Percentiles rank a stretch among this genome's conserved stretches.
Conservation (phyloP, 768 basidiomycete species). For the Mycena metata region DNA sequence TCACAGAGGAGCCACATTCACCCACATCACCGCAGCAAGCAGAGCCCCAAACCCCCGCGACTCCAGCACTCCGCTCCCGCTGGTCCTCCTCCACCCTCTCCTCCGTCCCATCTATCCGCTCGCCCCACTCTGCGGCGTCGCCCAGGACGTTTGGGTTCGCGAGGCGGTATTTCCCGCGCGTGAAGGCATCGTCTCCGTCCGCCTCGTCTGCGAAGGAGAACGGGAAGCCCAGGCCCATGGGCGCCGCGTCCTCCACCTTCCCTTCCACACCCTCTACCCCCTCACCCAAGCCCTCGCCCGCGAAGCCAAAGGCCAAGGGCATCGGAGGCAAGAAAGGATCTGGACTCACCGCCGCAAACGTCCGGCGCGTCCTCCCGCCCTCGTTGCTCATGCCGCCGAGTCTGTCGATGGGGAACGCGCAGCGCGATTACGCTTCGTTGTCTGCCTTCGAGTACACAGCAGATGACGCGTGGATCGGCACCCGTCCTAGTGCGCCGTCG, state of each 20-base stretch:
- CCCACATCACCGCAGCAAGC: too few species aligned
- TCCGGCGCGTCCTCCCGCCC: neutral
- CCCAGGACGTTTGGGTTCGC: conserved; percentile 42
- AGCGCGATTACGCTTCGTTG: too few species aligned
- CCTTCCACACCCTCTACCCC: too few species aligned
- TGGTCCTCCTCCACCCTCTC: conserved; percentile 63
- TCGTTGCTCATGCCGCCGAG: too few species aligned
- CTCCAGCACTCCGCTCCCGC: conserved; percentile 53
- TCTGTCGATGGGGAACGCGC: too few species aligned
- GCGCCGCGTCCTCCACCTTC: neutral
- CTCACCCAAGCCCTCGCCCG: neutral
- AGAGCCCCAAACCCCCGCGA: neutral
- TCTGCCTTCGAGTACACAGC: neutral
- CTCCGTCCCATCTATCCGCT: conserved; percentile 35
- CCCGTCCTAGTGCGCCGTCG: neutral
- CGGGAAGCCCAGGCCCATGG: neutral
- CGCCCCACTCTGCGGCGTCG: conserved; percentile 24
- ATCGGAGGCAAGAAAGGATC: neutral
- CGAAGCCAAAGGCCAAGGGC: neutral
- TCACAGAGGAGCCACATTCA: too few species aligned
- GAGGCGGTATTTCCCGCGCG: conserved; percentile 41
- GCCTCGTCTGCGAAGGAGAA: too few species aligned
- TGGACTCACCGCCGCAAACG: conserved; percentile 25
- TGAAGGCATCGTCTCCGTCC: too few species aligned
- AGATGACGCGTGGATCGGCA: conserved; percentile 10